Evolutionary conservation across 768 basidiomycete genomes (phyloP).

Genomic region (Cyathus striatus): DNA sequence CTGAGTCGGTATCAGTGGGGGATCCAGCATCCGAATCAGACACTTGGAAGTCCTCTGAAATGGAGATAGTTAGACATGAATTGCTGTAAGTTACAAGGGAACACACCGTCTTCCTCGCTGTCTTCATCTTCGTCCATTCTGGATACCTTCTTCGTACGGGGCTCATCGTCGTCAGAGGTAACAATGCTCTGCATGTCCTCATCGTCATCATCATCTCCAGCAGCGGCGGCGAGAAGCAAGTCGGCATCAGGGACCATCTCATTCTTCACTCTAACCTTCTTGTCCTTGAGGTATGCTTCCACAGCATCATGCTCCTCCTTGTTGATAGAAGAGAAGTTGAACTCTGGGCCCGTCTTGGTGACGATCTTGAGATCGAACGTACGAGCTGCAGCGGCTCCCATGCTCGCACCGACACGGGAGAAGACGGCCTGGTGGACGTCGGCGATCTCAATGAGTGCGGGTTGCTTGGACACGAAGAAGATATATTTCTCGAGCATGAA

Average conservation of each 20-base stretch:
- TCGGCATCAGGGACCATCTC: slow-evolving; percentile 91
- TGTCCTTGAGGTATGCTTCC: slow-evolving; percentile 80
- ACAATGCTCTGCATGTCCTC: slow-evolving; percentile 82
- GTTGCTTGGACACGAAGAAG: slow-evolving; percentile 96
- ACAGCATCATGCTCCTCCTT: slow-evolving; percentile 92
- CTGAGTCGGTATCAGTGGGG: slow-evolving; percentile 68
- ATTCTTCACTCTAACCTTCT: slow-evolving; percentile 92
- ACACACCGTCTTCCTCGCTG: slow-evolving; percentile 64
- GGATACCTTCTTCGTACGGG: slow-evolving; percentile 35
- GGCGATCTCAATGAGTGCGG: slow-evolving; percentile 82
- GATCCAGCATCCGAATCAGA: slow-evolving; percentile 87
- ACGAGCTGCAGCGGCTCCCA: slow-evolving; percentile 77
- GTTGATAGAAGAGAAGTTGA: slow-evolving; percentile 89
- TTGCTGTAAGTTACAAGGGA: not conserved
- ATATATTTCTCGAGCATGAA: slow-evolving; percentile 98
- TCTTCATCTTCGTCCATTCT: slow-evolving; percentile 67
- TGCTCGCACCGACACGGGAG: slow-evolving; percentile 86
- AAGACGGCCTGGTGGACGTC: slow-evolving; percentile 90
- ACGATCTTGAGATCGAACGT: slow-evolving; percentile 94
- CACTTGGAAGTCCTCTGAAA: slow-evolving; percentile 84
- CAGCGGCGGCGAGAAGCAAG: slow-evolving; percentile 60
- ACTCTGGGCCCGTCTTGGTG: slow-evolving; percentile 78
- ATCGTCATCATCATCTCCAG: slow-evolving; percentile 67
- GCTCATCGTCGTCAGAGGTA: slow-evolving; percentile 60
- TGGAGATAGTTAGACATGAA: not conserved